Evolutionary conservation across 2,329 filamentous ascomycete species (phyloP).

Genomic region (Clarireedia homoeocarpa): DNA sequence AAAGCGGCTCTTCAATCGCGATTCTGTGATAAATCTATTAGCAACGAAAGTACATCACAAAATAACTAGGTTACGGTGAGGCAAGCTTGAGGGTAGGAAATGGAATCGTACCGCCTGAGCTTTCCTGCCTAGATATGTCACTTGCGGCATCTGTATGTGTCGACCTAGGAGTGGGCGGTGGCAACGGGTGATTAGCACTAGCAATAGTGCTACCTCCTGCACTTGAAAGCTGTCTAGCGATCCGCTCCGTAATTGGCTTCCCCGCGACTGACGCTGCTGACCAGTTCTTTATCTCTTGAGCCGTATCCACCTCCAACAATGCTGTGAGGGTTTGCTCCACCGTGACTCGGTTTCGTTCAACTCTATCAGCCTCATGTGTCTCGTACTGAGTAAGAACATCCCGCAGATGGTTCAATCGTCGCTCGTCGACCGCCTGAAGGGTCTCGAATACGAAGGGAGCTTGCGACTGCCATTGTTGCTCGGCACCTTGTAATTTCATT

Average conservation of each 20-base stretch:
- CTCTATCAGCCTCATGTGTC: slow-evolving; percentile 84
- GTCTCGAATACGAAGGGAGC: slow-evolving; percentile 92
- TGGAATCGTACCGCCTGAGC: slow-evolving; percentile 2
- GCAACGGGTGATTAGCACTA: slow-evolving; percentile 16
- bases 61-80: too few relatives aligned
- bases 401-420: slow-evolving; percentile 78
- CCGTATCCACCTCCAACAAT: slow-evolving; percentile 78
- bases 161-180: slow-evolving; percentile 23
- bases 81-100: neutral
- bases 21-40: slow-evolving; percentile 32
- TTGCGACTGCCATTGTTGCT: slow-evolving; percentile 84
- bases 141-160: slow-evolving; percentile 24
- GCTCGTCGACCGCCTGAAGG: slow-evolving; percentile 85
- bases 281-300: slow-evolving; percentile 78
- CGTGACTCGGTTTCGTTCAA: slow-evolving; percentile 65
- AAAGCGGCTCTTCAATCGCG: slow-evolving; percentile 53
- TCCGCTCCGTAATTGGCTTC: slow-evolving; percentile 27
- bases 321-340: slow-evolving; percentile 75
- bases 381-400: slow-evolving; percentile 88
- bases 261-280: slow-evolving; percentile 35
- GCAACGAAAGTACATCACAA: neutral
- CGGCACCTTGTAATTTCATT: slow-evolving; percentile 67
- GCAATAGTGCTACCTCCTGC: slow-evolving; percentile 14
- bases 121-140: slow-evolving; percentile 17
- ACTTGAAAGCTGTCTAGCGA: slow-evolving; percentile 22